Percentiles rank a stretch among this genome's conserved stretches.
Evolutionary conservation across 1,139 yeast genomes (phyloP).

Genomic region (Debaryomyces psychrophilus): DNA sequence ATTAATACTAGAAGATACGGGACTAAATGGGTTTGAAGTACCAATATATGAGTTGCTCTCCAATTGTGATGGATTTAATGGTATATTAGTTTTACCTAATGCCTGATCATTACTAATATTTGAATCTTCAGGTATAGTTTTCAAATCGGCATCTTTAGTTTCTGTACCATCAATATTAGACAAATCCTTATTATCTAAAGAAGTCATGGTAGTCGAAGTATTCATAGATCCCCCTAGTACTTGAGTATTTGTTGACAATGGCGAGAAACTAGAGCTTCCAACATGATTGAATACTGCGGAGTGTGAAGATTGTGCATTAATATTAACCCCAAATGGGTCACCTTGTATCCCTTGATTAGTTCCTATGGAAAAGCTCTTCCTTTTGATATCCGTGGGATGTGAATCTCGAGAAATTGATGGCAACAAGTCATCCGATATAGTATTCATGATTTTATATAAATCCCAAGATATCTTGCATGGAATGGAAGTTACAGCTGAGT

Average conservation of each 20-base stretch:
- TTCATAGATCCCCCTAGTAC: not conserved
- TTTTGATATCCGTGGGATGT: not conserved
- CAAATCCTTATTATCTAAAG: slow-evolving; percentile 1
- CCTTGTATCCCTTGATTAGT: not conserved
- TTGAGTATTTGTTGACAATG: not conserved
- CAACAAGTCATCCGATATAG: slow-evolving; percentile 10
- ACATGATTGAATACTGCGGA: slow-evolving; percentile 1
- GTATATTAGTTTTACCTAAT: not conserved
- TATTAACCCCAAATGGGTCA: not conserved
- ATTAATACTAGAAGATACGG: not conserved
- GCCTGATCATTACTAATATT: not conserved
- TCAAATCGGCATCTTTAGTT: not conserved
- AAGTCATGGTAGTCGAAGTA: slow-evolving; percentile 1
- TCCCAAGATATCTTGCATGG: slow-evolving; percentile 24
- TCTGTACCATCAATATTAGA: not conserved
- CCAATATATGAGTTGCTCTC: not conserved
- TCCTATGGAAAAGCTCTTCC: not conserved
- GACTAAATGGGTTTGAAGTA: not conserved
- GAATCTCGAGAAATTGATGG: slow-evolving; percentile 8
- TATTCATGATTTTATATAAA: slow-evolving; percentile 21
- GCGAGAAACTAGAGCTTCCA: not conserved
- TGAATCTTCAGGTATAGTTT: not conserved
- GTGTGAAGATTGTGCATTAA: not conserved
- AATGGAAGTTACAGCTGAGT: slow-evolving; percentile 16
- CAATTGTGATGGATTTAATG: slow-evolving; percentile 2